phyloP scores from a whole-genome alignment of 2,329 filamentous ascomycete genomes.

The Fusarium brachygibbosum region DNA sequence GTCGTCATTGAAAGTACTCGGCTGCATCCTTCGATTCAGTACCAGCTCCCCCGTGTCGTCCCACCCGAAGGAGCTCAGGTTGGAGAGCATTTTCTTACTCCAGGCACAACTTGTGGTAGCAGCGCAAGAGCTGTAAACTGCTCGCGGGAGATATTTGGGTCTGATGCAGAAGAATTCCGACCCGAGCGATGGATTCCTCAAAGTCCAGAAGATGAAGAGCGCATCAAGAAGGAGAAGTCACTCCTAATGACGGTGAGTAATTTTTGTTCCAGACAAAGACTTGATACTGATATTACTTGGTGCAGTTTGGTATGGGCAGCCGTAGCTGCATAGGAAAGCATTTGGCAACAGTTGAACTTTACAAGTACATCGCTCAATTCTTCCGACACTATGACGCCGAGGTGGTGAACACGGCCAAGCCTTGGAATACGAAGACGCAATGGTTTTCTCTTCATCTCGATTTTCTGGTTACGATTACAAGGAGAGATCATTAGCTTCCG shows the following conservation, averaged over 20 bases:
- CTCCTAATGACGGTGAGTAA: constrained; percentile 15
- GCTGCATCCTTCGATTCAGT: constrained; percentile 25
- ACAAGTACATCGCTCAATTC: constrained; percentile 27
- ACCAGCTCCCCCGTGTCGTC: constrained; percentile 24
- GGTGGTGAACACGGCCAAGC: not conserved
- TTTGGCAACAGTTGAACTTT: constrained; percentile 21
- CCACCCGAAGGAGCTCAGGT: constrained; percentile 1
- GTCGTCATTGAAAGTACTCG: constrained; percentile 23
- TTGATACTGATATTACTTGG: not conserved
- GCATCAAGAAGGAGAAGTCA: constrained; percentile 10
- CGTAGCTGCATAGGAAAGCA: constrained; percentile 24
- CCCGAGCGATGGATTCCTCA: constrained; percentile 20
- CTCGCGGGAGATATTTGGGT: constrained; percentile 12
- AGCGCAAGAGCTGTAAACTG: constrained; percentile 20
- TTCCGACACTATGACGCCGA: constrained; percentile 23
- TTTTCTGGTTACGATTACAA: not conserved
- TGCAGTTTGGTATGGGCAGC: constrained; percentile 31
- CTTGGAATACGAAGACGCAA: constrained; percentile 13
- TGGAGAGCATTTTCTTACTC: constrained; percentile 15
- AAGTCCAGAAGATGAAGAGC: not conserved
- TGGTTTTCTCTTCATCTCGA: constrained; percentile 21
- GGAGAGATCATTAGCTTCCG: not conserved
- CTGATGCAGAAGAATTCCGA: constrained; percentile 12
- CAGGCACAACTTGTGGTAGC: not conserved
- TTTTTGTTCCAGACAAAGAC: accelerated